phyloP scores from a whole-genome alignment of 192 early-diverging fungal genomes.

The Coemansia interrupta region DNA sequence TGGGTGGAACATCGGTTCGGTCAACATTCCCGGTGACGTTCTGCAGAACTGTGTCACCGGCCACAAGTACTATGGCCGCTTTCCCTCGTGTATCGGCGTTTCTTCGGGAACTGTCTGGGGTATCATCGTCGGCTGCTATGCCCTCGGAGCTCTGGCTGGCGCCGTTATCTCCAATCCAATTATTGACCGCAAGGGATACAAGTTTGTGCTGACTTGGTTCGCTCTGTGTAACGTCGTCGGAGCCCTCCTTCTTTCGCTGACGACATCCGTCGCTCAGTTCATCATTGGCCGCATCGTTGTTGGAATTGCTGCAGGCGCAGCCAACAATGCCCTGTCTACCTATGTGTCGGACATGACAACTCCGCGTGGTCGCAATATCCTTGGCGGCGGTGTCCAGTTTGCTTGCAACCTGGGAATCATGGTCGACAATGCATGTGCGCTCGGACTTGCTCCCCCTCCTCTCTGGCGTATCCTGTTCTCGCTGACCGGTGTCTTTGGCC shows the following conservation, averaged over 20 bases:
- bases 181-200: slow-evolving; percentile 61
- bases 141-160: slow-evolving; percentile 66
- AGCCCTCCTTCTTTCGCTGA: slow-evolving; percentile 60
- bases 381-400: slow-evolving; percentile 75
- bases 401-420: slow-evolving; percentile 77
- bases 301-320: slow-evolving; percentile 70
- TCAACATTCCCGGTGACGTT: slow-evolving; percentile 60
- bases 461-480: slow-evolving; percentile 72
- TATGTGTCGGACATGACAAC: slow-evolving; percentile 82
- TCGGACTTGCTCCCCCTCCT: slow-evolving; percentile 58
- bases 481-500: slow-evolving; percentile 60
- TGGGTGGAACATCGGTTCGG: slow-evolving; percentile 56
- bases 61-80: slow-evolving; percentile 47
- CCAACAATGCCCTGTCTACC: slow-evolving; percentile 58
- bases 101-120: slow-evolving; percentile 55
- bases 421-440: slow-evolving; percentile 61
- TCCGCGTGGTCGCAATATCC: slow-evolving; percentile 60
- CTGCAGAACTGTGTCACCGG: slow-evolving; percentile 55
- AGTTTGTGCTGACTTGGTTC: slow-evolving; percentile 62
- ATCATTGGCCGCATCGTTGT: slow-evolving; percentile 69
- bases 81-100: slow-evolving; percentile 46
- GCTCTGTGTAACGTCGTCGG: slow-evolving; percentile 69
- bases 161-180: slow-evolving; percentile 62
- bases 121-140: slow-evolving; percentile 57
- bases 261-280: slow-evolving; percentile 60